Evolutionary conservation across 2,329 filamentous ascomycete genomes (phyloP).

Genomic region (Calonectria multiphialidica): DNA sequence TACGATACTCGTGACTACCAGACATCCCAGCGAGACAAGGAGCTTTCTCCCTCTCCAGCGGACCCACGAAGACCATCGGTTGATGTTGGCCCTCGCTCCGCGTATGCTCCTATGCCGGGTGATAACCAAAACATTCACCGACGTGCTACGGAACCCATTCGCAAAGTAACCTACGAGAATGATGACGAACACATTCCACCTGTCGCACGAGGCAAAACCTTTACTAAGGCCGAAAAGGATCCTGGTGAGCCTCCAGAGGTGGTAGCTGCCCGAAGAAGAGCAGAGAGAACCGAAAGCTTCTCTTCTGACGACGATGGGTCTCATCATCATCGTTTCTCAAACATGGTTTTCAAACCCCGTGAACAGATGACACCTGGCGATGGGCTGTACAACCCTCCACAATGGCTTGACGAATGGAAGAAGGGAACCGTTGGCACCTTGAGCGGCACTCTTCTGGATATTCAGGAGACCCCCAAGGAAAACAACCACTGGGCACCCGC

Average conservation of each 20-base stretch:
- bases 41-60: conserved; percentile 47
- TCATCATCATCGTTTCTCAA: conserved; percentile 55
- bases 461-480: conserved; percentile 59
- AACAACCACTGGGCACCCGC: conserved; percentile 45
- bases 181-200: conserved; percentile 45
- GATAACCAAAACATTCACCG: conserved; percentile 42
- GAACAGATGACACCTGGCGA: conserved; percentile 61
- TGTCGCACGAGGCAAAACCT: conserved; percentile 35
- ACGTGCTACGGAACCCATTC: conserved; percentile 47
- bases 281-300: conserved; percentile 47
- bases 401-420: conserved; percentile 80
- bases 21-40: conserved; percentile 45
- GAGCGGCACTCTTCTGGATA: conserved; percentile 69
- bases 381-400: conserved; percentile 69
- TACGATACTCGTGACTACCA: conserved; percentile 21
- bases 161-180: conserved; percentile 40
- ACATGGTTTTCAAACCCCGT: conserved; percentile 56
- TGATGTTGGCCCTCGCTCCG: conserved; percentile 9
- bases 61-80: conserved; percentile 25
- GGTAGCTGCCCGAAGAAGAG: conserved; percentile 33
- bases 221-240: conserved; percentile 23
- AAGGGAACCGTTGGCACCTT: conserved; percentile 74
- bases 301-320: conserved; percentile 40
- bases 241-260: conserved; percentile 26
- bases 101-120: conserved; percentile 30